Conservation (phyloP, 148 eudicot species). For the Rhododendron molle region DNA sequence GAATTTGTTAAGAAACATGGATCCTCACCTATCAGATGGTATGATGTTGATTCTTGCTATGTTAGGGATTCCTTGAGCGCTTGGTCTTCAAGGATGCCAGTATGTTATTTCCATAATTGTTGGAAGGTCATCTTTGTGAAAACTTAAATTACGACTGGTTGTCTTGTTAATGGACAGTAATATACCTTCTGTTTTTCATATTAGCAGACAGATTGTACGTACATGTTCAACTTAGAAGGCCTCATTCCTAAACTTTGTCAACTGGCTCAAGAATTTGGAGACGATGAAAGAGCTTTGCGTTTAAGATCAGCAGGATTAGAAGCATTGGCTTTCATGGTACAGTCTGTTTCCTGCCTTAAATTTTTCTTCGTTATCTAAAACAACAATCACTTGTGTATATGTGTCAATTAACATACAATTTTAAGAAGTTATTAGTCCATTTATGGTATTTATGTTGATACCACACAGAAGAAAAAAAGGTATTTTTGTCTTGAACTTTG, state of each 20-base stretch:
- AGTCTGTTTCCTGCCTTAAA: constrained; percentile 1
- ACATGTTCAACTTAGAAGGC: constrained; percentile 90
- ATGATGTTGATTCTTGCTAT: constrained; percentile 4
- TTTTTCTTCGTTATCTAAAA: neutral
- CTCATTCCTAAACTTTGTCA: constrained; percentile 80
- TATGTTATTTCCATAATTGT: neutral
- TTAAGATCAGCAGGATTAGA: constrained; percentile 79
- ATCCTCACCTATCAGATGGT: neutral
- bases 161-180: constrained; percentile 3
- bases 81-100: neutral
- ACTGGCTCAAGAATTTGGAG: constrained; percentile 85
- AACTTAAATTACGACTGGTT: neutral
- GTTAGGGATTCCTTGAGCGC: neutral
- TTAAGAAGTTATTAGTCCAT: neutral
- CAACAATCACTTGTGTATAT: neutral
- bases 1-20: neutral
- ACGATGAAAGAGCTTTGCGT: constrained; percentile 58
- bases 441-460: neutral
- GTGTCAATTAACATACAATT: neutral
- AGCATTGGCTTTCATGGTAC: constrained; percentile 76
- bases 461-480: too few relatives aligned
- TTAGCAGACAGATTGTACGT: constrained; percentile 59
- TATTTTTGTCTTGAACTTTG: neutral
- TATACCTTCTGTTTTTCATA: constrained; percentile 16
- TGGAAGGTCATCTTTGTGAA: neutral